Percentiles rank a stretch among this genome's conserved stretches.
Evolutionary conservation across 768 basidiomycete species (phyloP).

Genomic region (Mycena rebaudengoi): DNA sequence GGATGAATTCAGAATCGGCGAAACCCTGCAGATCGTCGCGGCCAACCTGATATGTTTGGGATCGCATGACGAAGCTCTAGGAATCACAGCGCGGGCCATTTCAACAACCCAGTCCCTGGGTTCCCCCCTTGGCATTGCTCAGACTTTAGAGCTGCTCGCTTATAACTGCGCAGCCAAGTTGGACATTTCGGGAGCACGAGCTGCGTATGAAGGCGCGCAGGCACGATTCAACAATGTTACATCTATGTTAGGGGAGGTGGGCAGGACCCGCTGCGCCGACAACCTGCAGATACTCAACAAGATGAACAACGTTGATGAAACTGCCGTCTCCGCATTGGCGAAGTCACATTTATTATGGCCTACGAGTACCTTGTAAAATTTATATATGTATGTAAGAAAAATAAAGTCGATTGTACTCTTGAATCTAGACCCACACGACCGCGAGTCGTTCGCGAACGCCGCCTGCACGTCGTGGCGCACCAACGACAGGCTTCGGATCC

Average conservation of each 20-base stretch:
- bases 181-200: constrained; percentile 7
- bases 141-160: constrained; percentile 13
- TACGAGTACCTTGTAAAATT: too few species aligned
- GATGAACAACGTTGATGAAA: too few species aligned
- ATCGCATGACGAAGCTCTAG: neutral
- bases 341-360: too few species aligned
- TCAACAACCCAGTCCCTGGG: neutral
- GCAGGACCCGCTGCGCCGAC: too few species aligned
- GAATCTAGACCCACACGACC: too few species aligned
- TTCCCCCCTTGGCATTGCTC: neutral
- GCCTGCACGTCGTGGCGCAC: too few species aligned
- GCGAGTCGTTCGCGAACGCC: too few species aligned
- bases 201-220: constrained; percentile 12
- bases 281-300: too few species aligned
- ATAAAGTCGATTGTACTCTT: too few species aligned
- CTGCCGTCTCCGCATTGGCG: too few species aligned
- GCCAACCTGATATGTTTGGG: neutral
- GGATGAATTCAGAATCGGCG: neutral
- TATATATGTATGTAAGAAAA: too few species aligned
- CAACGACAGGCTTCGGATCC: too few species aligned
- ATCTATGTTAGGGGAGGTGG: neutral
- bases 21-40: neutral
- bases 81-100: neutral
- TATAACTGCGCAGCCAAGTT: constrained; percentile 11
- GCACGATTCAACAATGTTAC: neutral